Percentiles rank a stretch among this genome's conserved stretches.
Conservation (phyloP, 2,329 filamentous ascomycete species). For the Paecilomyces variotii region DNA sequence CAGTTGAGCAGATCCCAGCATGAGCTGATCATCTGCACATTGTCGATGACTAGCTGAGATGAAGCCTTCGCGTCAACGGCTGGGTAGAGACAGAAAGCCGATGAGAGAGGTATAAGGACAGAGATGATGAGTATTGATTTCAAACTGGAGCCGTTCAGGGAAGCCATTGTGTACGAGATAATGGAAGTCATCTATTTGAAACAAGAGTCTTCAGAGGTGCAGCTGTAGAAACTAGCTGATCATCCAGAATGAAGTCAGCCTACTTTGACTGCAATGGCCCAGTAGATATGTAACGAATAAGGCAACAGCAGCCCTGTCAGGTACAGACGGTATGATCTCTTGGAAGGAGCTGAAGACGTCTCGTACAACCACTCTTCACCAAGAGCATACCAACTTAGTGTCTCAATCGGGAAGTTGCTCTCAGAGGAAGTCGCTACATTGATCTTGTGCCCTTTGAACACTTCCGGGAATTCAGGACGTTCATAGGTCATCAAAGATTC, state of each 20-base stretch:
- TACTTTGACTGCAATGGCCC: not conserved
- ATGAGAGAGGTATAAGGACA: conserved; percentile 2
- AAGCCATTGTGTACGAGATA: not conserved
- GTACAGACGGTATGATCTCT: not conserved
- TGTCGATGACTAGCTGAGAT: not conserved
- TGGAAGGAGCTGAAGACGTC: not conserved
- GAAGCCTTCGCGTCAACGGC: not conserved
- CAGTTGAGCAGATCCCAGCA: conserved; percentile 13
- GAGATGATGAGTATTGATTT: conserved; percentile 3
- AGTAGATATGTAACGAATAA: conserved; percentile 3
- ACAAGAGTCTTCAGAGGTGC: not conserved
- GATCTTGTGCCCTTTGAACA: not conserved
- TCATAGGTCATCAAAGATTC: not conserved
- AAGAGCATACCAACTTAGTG: not conserved
- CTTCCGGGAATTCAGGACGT: not conserved
- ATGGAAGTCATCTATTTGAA: not conserved
- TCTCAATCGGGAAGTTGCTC: not conserved
- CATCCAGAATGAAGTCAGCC: not conserved
- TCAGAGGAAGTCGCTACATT: not conserved
- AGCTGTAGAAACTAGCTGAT: not conserved
- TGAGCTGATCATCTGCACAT: not conserved
- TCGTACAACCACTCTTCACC: too few relatives aligned
- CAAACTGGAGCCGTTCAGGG: conserved; percentile 1
- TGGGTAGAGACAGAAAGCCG: not conserved
- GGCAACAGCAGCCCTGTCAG: not conserved